Evolutionary conservation across 352 stramenopile species (phyloP), one percentile per base, ranked within the genome.

Genomic region (Phytopythium mirpurense): DNA sequence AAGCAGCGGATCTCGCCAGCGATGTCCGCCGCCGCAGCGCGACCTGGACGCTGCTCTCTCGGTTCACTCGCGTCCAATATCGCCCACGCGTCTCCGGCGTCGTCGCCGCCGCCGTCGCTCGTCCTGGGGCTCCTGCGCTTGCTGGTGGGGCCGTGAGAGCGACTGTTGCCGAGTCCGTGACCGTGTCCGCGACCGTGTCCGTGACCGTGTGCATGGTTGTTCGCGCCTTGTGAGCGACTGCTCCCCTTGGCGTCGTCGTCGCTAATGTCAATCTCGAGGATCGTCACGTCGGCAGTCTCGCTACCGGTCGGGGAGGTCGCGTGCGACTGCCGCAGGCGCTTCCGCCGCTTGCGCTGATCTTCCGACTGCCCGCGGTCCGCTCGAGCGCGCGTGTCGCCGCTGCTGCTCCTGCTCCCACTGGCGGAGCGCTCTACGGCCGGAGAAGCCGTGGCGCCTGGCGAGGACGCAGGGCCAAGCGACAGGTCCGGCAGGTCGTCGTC

Each of bases 1-100:
- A 65, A 47, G 53, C 82, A 92, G 35, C 60, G 67, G 58, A 90
- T 87, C 15, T 78, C 62, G 23, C 69, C 74, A 24, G 73, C 37
- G 14, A 50, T 50, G 2, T 58, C n/a, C 74, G 51, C 31, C 57
- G 47, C 8, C 40, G 21, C 34, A 12, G 21, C 10, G 23, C 4
- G 9, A 2, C 18, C 43, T 24, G 43, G 24, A 10, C 18, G 12
- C 19, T 5, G 19, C 21, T 0, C 11, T 15, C 5, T 10, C 23
- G 5, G 9, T 16, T 50, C 18, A 11, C 24, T n/a, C 16, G 24
- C 40, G 11, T 31, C 40, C 4, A n/a, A 10, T 31, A 45, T 12
- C 5, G 40, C 19, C 21, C n/a, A 12, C 3, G 21, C 21, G 0
- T 12, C 21, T 2, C 40, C 21, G 11, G 29, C 29, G 29, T n/a